These are phyloP conservation scores for Neofusicoccum sp. DNA, from an alignment of 2,329 filamentous ascomycete genomes.

Conservation along the genomic window DNA sequence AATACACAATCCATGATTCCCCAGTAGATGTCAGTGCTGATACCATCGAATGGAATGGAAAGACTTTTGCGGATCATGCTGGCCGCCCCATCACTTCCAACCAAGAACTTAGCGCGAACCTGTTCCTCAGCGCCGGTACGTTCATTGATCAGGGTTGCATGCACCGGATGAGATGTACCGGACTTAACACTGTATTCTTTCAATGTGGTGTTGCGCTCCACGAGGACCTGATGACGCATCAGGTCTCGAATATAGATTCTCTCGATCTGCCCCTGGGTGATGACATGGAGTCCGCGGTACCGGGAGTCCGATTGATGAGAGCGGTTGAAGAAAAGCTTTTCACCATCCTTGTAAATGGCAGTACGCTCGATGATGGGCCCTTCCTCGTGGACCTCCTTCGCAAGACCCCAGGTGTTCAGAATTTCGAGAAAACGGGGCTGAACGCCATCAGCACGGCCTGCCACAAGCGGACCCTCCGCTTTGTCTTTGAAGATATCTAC, in stretches of 20 bases:
- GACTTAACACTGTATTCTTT: constrained; percentile 23
- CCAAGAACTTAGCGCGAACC: constrained; percentile 36
- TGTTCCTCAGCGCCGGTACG: constrained; percentile 28
- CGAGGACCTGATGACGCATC: constrained; percentile 34
- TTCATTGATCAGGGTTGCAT: constrained; percentile 24
- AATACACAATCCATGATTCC: constrained; percentile 34
- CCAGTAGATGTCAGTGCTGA: constrained; percentile 40
- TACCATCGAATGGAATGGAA: constrained; percentile 33
- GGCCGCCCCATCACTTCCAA: constrained; percentile 36
- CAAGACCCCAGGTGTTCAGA: constrained; percentile 28
- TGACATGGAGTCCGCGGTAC: constrained; percentile 40
- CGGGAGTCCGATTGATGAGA: constrained; percentile 38
- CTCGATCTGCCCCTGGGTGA: constrained; percentile 43
- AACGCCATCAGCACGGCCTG: constrained; percentile 35
- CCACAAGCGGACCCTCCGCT: constrained; percentile 29
- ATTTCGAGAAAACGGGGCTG: constrained; percentile 26
- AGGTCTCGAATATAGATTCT: constrained; percentile 42
- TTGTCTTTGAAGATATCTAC: constrained; percentile 28
- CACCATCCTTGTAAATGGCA: constrained; percentile 35
- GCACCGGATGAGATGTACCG: not conserved
- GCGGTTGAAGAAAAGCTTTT: constrained; percentile 31
- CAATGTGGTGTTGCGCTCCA: constrained; percentile 33
- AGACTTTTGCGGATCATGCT: constrained; percentile 36
- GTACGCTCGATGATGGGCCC: constrained; percentile 37
- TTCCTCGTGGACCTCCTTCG: constrained; percentile 36